Conservation (phyloP, 257 asterid genomes). For the Thymus quinquecostatus region DNA sequence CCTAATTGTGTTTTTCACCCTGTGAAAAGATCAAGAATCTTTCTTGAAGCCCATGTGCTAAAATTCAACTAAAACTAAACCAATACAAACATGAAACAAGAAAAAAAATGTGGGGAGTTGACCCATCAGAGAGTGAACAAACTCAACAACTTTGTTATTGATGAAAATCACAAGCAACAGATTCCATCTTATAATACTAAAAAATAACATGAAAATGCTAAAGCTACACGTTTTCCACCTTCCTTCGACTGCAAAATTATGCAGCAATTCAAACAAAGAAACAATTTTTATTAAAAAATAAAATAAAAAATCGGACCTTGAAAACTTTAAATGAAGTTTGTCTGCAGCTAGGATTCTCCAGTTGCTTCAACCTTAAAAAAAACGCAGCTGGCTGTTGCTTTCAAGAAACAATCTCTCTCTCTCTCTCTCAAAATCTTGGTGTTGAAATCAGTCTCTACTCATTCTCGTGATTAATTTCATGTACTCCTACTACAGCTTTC, state of each 20-base stretch:
- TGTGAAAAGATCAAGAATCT: constrained; percentile 26
- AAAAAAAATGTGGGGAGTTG: background rate
- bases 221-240: constrained; percentile 1
- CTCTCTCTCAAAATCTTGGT: constrained; percentile 21
- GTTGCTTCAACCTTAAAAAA: constrained; percentile 6
- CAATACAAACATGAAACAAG: constrained; percentile 23
- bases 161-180: constrained; percentile 1
- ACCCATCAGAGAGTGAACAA: constrained; percentile 24
- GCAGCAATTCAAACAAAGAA: background rate
- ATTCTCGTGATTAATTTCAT: background rate
- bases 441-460: background rate
- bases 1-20: constrained; percentile 31
- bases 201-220: constrained; percentile 20
- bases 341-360: constrained; percentile 4
- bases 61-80: constrained; percentile 15
- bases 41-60: constrained; percentile 16
- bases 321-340: background rate
- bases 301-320: background rate
- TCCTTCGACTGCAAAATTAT: background rate
- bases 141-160: constrained; percentile 15
- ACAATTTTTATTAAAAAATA: background rate
- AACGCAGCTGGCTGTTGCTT: constrained; percentile 18
- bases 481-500: background rate
- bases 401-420: background rate
- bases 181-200: background rate